These are phyloP conservation scores for Blastobotrys proliferans DNA, from an alignment of 1,139 yeast genomes.

Conservation along the genomic window DNA sequence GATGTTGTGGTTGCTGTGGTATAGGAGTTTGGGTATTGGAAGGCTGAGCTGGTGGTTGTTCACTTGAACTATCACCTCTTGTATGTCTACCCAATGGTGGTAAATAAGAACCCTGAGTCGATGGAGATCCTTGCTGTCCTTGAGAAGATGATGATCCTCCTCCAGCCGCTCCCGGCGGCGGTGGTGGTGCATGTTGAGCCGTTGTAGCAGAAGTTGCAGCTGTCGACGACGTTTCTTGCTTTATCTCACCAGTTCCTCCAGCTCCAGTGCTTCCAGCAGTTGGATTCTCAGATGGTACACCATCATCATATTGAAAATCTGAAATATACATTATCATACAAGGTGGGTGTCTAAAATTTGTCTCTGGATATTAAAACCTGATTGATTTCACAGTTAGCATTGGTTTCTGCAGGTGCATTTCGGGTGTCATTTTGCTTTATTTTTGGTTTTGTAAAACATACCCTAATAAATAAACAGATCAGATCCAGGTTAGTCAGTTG, in stretches of 20 bases:
- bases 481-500: too few species aligned
- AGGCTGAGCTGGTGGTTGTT: slow-evolving; percentile 3
- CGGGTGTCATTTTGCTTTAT: too few species aligned
- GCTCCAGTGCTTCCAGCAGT: too few species aligned
- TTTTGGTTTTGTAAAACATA: too few species aligned
- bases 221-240: slow-evolving; percentile 3
- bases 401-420: too few species aligned
- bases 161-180: slow-evolving; percentile 2
- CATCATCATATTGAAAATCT: slow-evolving; percentile 7
- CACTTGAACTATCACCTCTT: slow-evolving; percentile 4
- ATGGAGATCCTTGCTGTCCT: slow-evolving; percentile 3
- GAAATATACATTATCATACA: slow-evolving; percentile 9
- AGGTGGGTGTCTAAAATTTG: too few species aligned
- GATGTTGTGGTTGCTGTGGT: slow-evolving; percentile 4
- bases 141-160: slow-evolving; percentile 1
- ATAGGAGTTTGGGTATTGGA: slow-evolving; percentile 2
- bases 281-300: background rate
- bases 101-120: background rate
- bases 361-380: too few species aligned
- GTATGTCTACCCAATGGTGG: slow-evolving; percentile 4
- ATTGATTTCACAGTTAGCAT: too few species aligned
- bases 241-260: too few species aligned
- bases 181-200: slow-evolving; percentile 3
- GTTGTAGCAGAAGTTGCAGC: slow-evolving; percentile 3
- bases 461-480: too few species aligned